These are phyloP conservation scores for Cryptomeria japonica DNA, from an alignment of 75 land plant genomes.

Conservation along the genomic window DNA sequence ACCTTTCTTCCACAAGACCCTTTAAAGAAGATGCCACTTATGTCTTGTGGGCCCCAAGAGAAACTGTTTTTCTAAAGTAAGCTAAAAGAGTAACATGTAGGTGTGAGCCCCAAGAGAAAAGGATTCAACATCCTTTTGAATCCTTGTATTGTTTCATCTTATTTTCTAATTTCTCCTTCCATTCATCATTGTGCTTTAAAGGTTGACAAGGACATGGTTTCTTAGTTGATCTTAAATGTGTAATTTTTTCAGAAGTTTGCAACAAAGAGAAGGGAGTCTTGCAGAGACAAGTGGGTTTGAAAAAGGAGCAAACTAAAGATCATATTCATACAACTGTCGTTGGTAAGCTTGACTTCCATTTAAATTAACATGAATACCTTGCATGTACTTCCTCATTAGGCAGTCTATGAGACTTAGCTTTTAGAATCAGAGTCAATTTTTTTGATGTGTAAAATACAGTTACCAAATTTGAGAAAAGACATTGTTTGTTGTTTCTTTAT, in stretches of 20 bases:
- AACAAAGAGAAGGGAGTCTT: neutral
- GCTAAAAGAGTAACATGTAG: too few relatives aligned
- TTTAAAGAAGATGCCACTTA: too few relatives aligned
- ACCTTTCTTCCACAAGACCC: too few relatives aligned
- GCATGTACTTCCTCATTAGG: neutral
- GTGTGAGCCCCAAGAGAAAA: too few relatives aligned
- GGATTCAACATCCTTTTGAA: too few relatives aligned
- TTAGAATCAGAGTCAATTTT: neutral
- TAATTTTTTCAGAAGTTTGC: neutral
- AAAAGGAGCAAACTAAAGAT: neutral
- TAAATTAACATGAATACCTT: neutral
- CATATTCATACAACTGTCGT: neutral
- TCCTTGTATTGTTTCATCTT: too few relatives aligned
- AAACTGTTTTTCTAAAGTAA: too few relatives aligned
- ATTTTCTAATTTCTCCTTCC: neutral
- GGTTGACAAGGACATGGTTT: neutral
- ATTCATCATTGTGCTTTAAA: neutral
- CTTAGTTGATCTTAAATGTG: neutral
- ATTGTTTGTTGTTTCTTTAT: neutral
- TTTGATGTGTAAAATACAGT: neutral
- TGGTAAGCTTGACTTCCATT: neutral
- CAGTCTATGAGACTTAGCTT: neutral
- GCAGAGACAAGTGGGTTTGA: neutral
- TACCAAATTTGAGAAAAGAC: neutral
- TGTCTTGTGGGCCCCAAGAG: too few relatives aligned